A percentile compares a stretch with the other conserved stretches of the same genome.
Conservation (phyloP, 148 eudicot species). For the Camellia lanceoleosa region DNA sequence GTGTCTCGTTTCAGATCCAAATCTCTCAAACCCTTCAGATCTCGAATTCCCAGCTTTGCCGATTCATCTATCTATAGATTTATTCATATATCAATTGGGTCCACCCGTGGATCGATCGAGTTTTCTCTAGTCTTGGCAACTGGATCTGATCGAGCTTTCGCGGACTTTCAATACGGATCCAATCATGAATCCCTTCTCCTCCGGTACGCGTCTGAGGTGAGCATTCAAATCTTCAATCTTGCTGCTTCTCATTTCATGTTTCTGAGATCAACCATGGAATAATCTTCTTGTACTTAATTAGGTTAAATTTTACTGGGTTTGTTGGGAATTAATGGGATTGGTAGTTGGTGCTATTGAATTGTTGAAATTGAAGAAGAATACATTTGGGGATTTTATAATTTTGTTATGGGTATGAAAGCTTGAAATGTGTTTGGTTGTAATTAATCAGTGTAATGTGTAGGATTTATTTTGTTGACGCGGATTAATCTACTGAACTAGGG, state of each 20-base stretch:
- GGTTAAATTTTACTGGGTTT: slow-evolving; percentile 1
- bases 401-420: not conserved
- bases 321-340: not conserved
- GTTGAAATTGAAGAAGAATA: slow-evolving; percentile 1
- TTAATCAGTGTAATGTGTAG: not conserved
- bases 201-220: slow-evolving; percentile 92
- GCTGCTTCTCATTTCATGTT: not conserved
- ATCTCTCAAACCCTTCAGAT: slow-evolving; percentile 14
- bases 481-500: not conserved
- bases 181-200: slow-evolving; percentile 92
- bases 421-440: not conserved
- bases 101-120: slow-evolving; percentile 10
- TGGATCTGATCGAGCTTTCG: slow-evolving; percentile 51
- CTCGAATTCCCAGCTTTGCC: not conserved
- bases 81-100: not conserved
- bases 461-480: not conserved
- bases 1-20: slow-evolving; percentile 12
- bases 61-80: no score
- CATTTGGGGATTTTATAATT: not conserved
- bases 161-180: slow-evolving; percentile 33
- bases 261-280: slow-evolving; percentile 9
- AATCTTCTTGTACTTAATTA: not conserved
- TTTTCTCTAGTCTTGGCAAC: slow-evolving; percentile 7
- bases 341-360: not conserved
- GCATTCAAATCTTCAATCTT: slow-evolving; percentile 18